phyloP scores from a whole-genome alignment of 108 stramenopile genomes.

The Fistulifera solaris region DNA sequence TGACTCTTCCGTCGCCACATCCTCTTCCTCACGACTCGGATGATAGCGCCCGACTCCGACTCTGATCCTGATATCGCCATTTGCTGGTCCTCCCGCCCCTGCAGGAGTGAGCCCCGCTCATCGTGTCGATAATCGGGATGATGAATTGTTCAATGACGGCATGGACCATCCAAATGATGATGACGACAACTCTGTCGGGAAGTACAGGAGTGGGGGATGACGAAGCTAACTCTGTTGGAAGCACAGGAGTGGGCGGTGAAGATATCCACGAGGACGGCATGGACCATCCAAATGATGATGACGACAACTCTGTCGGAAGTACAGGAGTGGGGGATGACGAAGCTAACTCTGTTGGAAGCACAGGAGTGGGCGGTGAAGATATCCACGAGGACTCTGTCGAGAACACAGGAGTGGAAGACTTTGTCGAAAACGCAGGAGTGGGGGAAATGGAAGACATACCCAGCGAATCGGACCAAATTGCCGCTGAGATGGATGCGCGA shows the following conservation, averaged over 20 bases:
- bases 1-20: neutral
- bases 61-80: neutral
- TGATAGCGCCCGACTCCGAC: neutral
- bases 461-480: neutral
- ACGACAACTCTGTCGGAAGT: too few relatives aligned
- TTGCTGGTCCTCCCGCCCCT: neutral
- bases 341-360: too few relatives aligned
- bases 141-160: neutral
- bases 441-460: neutral
- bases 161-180: constrained; percentile 1
- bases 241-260: neutral
- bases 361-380: too few relatives aligned
- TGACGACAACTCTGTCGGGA: neutral
- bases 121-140: neutral
- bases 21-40: neutral
- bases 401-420: constrained; percentile 1
- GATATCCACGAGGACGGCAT: neutral
- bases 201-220: neutral
- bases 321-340: too few relatives aligned
- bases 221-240: neutral
- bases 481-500: neutral
- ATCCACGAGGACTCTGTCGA: neutral
- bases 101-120: neutral
- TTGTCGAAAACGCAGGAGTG: neutral
- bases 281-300: neutral